phyloP scores from a whole-genome alignment of 2,329 filamentous ascomycete genomes.

The Rutstroemia sp. region DNA sequence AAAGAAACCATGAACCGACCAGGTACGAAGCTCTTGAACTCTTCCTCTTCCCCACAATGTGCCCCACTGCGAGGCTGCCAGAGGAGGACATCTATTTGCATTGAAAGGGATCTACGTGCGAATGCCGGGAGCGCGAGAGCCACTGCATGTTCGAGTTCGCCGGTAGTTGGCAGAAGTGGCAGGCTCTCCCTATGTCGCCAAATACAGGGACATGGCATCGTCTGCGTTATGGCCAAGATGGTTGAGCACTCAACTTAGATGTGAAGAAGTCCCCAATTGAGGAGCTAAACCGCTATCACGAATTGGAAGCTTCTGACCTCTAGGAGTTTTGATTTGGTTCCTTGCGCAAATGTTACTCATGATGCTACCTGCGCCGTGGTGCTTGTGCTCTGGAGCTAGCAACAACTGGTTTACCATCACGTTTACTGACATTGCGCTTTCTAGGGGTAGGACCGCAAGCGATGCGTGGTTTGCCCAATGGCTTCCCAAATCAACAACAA shows the following conservation, averaged over 20 bases:
- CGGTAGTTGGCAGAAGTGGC: neutral
- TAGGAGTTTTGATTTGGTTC: no score
- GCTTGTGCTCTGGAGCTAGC: neutral
- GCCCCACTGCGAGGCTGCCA: constrained; percentile 21
- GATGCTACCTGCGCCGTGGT: neutral
- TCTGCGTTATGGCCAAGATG: no score
- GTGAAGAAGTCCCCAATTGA: neutral
- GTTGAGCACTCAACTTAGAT: no score
- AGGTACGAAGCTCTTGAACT: constrained; percentile 24
- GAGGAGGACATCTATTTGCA: constrained; percentile 6
- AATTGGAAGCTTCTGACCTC: no score
- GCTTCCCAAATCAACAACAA: constrained; percentile 53
- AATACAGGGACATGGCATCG: neutral
- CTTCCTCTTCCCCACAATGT: constrained; percentile 19
- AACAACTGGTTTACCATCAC: neutral
- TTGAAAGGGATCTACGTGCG: neutral
- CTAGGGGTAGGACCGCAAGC: constrained; percentile 48
- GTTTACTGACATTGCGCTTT: constrained; percentile 16
- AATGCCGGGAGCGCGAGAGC: no score
- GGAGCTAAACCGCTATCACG: no score
- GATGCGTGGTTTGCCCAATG: constrained; percentile 53
- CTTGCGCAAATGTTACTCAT: no score
- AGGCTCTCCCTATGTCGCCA: no score
- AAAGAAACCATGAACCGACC: constrained; percentile 27
- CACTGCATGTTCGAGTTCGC: neutral